Evolutionary conservation across 169 alveolate species (phyloP).

Genomic region (Plasmodium knowlesi): DNA sequence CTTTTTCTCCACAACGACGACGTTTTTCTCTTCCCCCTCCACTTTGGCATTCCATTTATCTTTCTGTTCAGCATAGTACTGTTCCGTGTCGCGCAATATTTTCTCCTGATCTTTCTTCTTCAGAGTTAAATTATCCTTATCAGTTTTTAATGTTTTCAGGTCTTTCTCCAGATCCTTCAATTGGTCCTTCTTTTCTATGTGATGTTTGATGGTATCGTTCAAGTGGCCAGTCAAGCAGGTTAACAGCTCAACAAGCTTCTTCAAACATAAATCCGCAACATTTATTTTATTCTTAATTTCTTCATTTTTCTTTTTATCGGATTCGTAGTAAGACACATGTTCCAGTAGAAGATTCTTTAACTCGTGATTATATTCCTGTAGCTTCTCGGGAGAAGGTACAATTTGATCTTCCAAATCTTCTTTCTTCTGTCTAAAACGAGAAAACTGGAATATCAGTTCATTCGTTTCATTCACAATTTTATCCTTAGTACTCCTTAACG

Average conservation of each 20-base stretch:
- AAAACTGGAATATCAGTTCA: constrained; percentile 65
- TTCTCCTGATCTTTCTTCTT: constrained; percentile 30
- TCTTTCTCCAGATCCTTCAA: constrained; percentile 29
- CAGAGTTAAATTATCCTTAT: constrained; percentile 17
- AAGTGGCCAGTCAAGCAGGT: constrained; percentile 37
- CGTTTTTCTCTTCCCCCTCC: constrained; percentile 45
- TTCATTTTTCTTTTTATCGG: constrained; percentile 70
- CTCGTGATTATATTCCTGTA: constrained; percentile 70
- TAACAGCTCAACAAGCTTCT: constrained; percentile 43
- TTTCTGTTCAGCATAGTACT: constrained; percentile 16
- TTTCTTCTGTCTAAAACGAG: constrained; percentile 71
- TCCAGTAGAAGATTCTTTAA: constrained; percentile 50
- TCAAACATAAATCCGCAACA: constrained; percentile 57
- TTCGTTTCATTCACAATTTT: constrained; percentile 69
- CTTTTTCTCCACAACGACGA: constrained; percentile 5
- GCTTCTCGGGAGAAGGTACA: constrained; percentile 72
- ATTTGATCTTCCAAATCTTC: constrained; percentile 75
- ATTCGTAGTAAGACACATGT: constrained; percentile 56
- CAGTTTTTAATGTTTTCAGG: constrained; percentile 13
- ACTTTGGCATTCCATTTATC: constrained; percentile 60
- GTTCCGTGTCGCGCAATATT: constrained; percentile 33
- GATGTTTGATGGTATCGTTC: constrained; percentile 37
- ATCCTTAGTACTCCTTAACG: constrained; percentile 55
- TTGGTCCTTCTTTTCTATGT: constrained; percentile 57
- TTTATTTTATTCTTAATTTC: constrained; percentile 64